These are phyloP conservation scores for Erythrobasidium hasegawianum DNA, from an alignment of 1,284 basidiomycete species.

Conservation along the genomic window DNA sequence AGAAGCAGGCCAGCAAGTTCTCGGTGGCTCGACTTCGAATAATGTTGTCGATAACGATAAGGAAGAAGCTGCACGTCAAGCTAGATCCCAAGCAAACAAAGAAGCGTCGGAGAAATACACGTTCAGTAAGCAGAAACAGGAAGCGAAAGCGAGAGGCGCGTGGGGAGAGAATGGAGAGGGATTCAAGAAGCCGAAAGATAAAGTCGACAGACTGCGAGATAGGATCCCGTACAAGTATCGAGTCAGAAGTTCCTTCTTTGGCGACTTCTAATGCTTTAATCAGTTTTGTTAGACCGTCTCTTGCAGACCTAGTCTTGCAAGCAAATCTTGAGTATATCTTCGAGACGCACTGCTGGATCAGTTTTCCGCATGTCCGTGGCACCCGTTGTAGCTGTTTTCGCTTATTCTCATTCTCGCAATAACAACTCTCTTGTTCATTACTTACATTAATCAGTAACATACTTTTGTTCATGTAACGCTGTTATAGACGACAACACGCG, in stretches of 20 bases:
- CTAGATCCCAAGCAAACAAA: constrained; percentile 35
- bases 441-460: no score
- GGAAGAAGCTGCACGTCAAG: constrained; percentile 37
- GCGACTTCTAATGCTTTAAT: constrained; percentile 29
- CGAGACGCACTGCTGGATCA: no score
- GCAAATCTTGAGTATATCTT: no score
- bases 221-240: constrained; percentile 43
- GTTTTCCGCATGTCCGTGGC: no score
- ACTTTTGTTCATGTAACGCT: no score
- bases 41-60: constrained; percentile 38
- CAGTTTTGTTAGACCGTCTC: no score
- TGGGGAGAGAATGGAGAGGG: constrained; percentile 31
- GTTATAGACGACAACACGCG: no score
- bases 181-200: constrained; percentile 43
- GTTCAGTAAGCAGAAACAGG: constrained; percentile 15
- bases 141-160: constrained; percentile 31
- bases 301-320: no score
- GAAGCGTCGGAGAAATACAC: constrained; percentile 3
- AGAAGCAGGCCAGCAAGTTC: constrained; percentile 41
- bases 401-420: no score
- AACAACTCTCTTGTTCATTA: no score
- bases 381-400: no score
- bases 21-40: constrained; percentile 17
- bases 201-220: constrained; percentile 41
- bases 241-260: constrained; percentile 33